phyloP scores from a whole-genome alignment of 208 protist species.

The Leishmania lainsoni region DNA sequence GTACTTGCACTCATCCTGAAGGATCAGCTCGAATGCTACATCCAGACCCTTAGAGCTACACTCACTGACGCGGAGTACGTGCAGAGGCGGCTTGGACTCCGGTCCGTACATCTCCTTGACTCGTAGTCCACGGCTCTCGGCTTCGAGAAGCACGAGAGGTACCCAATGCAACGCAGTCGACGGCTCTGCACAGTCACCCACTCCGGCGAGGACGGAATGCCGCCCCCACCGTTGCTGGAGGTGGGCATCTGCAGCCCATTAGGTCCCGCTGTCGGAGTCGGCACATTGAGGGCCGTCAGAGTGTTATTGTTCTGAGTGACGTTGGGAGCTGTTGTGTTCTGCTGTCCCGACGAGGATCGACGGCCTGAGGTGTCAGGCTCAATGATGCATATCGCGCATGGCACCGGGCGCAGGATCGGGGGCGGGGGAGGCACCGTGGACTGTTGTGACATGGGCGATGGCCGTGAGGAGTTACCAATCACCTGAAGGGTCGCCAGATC shows the following conservation, averaged over 20 bases:
- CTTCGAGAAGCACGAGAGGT: conserved; percentile 55
- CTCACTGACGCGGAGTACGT: conserved; percentile 23
- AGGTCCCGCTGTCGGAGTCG: not conserved
- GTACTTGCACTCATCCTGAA: conserved; percentile 62
- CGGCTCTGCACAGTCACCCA: conserved; percentile 55
- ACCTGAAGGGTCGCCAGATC: not conserved
- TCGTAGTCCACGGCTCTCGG: not conserved
- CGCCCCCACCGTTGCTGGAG: not conserved
- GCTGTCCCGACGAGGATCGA: conserved; percentile 14
- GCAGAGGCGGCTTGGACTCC: conserved; percentile 12
- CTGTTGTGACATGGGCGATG: conserved; percentile 4
- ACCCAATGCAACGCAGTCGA: conserved; percentile 67
- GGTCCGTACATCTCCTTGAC: not conserved
- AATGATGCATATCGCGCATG: conserved; percentile 80
- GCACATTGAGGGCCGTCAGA: conserved; percentile 11
- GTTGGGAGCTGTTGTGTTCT: not conserved
- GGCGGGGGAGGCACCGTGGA: conserved; percentile 1
- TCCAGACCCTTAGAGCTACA: conserved; percentile 39
- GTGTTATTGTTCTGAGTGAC: conserved; percentile 13
- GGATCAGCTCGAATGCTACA: conserved; percentile 67
- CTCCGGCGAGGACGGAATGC: conserved; percentile 18
- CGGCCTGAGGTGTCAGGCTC: conserved; percentile 54
- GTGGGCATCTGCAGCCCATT: conserved; percentile 4
- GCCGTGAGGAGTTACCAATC: not conserved
- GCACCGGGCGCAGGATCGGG: conserved; percentile 69